These are phyloP conservation scores for Leucosporidium creatinivorum DNA, from an alignment of 768 basidiomycete species.

Conservation along the genomic window DNA sequence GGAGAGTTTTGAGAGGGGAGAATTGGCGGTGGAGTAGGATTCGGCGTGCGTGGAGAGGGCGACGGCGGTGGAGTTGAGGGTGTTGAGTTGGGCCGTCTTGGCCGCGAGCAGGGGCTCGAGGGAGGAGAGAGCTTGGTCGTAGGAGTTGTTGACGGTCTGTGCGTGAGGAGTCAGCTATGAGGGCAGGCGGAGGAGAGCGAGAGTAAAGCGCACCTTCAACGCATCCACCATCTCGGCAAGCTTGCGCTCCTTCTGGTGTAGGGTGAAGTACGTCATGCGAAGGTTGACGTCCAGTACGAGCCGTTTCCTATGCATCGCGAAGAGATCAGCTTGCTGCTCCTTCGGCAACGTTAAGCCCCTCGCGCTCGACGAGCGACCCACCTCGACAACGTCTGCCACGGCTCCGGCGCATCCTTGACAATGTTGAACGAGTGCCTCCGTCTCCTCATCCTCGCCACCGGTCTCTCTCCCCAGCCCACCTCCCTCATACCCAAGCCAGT, in stretches of 20 bases:
- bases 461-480: not conserved
- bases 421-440: not conserved
- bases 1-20: not conserved
- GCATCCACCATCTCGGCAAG: not conserved
- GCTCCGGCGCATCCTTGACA: not conserved
- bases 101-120: not conserved
- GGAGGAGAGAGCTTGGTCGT: slow-evolving; percentile 3
- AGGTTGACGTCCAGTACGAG: not conserved
- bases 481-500: not conserved
- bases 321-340: not conserved
- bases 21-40: not conserved
- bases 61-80: not conserved
- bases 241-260: not conserved
- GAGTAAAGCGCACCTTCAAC: not conserved
- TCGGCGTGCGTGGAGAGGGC: not conserved
- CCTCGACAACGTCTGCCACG: not conserved
- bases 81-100: not conserved
- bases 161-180: not conserved
- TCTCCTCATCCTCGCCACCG: not conserved
- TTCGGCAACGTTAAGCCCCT: not conserved
- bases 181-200: not conserved
- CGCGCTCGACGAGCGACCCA: not conserved
- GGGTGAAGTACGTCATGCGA: not conserved
- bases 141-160: slow-evolving; percentile 3
- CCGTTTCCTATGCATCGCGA: not conserved